These are phyloP conservation scores for Scenedesmus sp. DNA, from an alignment of 163 green algal species.

Conservation along the genomic window DNA sequence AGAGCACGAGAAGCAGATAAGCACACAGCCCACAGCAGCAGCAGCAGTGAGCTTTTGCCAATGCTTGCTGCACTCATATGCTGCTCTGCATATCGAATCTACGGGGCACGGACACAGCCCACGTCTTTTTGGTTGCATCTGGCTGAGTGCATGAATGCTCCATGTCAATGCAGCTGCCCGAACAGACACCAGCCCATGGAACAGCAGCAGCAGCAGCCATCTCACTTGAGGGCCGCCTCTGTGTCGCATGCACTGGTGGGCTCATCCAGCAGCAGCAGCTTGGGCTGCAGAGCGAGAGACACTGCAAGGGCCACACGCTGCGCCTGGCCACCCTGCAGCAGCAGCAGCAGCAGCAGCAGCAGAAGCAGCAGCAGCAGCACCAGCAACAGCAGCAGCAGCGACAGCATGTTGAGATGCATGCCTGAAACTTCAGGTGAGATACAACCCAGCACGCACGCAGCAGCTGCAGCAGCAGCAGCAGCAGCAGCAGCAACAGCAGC, in stretches of 20 bases:
- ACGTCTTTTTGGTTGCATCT: slow-evolving; percentile 74
- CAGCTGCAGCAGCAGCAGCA: neutral
- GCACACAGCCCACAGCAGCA: neutral
- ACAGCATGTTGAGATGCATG: neutral
- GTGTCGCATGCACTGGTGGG: slow-evolving; percentile 85
- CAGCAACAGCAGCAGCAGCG: neutral
- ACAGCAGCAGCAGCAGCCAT: neutral
- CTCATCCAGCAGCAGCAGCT: slow-evolving; percentile 92
- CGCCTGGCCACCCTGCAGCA: slow-evolving; percentile 83
- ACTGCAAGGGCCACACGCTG: slow-evolving; percentile 86
- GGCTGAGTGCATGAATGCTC: neutral
- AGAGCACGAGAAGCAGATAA: neutral
- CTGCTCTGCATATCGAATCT: too few relatives aligned
- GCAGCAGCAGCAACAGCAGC: neutral
- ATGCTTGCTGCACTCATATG: too few relatives aligned
- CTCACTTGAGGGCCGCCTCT: slow-evolving; percentile 56
- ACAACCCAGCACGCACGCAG: neutral
- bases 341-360: neutral
- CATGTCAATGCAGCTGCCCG: slow-evolving; percentile 39
- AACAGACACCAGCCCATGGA: neutral
- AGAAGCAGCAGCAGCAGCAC: neutral
- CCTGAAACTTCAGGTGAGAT: too few relatives aligned
- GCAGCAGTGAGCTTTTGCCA: neutral
- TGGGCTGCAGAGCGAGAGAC: slow-evolving; percentile 79
- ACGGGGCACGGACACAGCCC: slow-evolving; percentile 65